phyloP scores from a whole-genome alignment of 441 rosid species.

The Populus hybrid region DNA sequence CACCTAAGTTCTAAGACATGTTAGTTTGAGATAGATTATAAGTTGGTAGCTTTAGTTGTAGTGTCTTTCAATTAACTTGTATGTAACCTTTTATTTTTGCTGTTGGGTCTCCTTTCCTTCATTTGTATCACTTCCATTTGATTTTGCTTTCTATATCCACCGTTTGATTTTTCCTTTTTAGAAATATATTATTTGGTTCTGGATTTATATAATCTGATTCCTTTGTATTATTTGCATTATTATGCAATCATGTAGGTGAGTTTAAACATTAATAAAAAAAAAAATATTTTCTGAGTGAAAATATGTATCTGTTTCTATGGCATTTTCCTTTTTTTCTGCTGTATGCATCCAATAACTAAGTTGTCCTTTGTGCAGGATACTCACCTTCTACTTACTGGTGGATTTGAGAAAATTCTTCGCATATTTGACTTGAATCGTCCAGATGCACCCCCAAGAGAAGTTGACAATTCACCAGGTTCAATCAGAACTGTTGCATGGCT shows the following conservation, averaged over 20 bases:
- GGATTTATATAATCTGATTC: neutral
- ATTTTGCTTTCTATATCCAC: neutral
- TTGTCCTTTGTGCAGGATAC: conserved; percentile 55
- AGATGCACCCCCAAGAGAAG: conserved; percentile 80
- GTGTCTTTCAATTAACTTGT: neutral
- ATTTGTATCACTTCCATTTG: neutral
- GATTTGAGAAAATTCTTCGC: conserved; percentile 85
- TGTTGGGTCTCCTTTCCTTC: neutral
- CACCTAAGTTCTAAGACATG: neutral
- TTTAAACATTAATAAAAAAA: neutral
- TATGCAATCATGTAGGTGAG: neutral
- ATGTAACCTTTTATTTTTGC: neutral
- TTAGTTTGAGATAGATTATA: neutral
- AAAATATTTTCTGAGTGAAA: neutral
- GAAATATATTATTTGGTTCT: neutral
- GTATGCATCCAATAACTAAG: neutral
- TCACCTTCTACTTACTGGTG: conserved; percentile 80
- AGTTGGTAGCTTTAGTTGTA: neutral
- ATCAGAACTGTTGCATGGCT: conserved; percentile 92
- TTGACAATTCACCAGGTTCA: conserved; percentile 78
- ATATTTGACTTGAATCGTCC: conserved; percentile 77
- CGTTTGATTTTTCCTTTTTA: neutral
- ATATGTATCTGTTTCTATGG: neutral
- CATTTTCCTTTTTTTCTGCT: neutral
- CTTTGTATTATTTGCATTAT: neutral